Evolutionary conservation across 306 rosid genomes (phyloP).

Genomic region (Psophocarpus tetragonolobus): DNA sequence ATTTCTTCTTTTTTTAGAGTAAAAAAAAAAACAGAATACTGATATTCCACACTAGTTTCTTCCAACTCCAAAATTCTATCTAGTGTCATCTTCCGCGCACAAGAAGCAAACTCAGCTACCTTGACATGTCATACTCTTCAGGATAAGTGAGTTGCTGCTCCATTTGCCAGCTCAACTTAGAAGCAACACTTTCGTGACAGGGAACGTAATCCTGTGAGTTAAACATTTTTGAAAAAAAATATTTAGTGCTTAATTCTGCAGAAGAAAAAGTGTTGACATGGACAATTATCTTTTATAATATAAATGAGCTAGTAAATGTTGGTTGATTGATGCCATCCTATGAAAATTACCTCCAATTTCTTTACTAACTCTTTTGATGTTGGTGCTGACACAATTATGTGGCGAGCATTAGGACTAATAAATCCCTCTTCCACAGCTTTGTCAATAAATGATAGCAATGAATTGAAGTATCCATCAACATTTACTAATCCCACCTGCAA

Average conservation of each 20-base stretch:
- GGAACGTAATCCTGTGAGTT: slow-evolving; percentile 80
- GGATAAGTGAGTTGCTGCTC: slow-evolving; percentile 73
- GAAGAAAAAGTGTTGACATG: neutral
- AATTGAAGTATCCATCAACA: slow-evolving; percentile 96
- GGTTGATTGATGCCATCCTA: neutral
- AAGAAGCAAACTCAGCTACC: slow-evolving; percentile 50
- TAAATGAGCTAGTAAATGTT: neutral
- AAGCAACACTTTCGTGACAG: slow-evolving; percentile 90
- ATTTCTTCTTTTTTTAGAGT: neutral
- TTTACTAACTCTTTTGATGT: slow-evolving; percentile 86
- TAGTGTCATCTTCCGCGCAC: slow-evolving; percentile 36
- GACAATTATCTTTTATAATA: neutral
- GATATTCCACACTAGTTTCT: slow-evolving; percentile 49
- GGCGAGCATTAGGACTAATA: slow-evolving; percentile 88
- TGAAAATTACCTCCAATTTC: slow-evolving; percentile 81
- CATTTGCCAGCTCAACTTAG: slow-evolving; percentile 87
- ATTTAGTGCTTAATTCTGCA: neutral
- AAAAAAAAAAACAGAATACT: slow-evolving; percentile 34
- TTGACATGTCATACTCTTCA: slow-evolving; percentile 69
- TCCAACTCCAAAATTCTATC: slow-evolving; percentile 61
- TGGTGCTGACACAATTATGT: slow-evolving; percentile 89
- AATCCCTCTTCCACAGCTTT: slow-evolving; percentile 99
- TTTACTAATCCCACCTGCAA: slow-evolving; percentile 89
- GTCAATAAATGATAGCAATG: slow-evolving; percentile 81
- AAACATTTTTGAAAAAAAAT: neutral